phyloP scores from a whole-genome alignment of 805 yeast species.

The Jamesozyma hellenica region DNA sequence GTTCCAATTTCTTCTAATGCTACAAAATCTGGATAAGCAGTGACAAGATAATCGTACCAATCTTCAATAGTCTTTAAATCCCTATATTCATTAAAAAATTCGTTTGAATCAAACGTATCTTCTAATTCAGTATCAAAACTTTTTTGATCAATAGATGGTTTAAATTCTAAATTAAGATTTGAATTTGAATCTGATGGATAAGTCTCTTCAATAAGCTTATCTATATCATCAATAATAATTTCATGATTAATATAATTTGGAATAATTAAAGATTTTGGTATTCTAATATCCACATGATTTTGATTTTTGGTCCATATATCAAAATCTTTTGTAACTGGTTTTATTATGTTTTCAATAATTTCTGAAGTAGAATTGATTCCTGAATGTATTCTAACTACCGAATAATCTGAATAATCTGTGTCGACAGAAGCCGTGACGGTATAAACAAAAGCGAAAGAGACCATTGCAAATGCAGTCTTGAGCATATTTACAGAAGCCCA shows the following conservation, averaged over 20 bases:
- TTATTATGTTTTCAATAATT: slow-evolving; percentile 7
- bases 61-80: slow-evolving; percentile 57
- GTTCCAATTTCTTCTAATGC: slow-evolving; percentile 58
- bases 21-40: slow-evolving; percentile 57
- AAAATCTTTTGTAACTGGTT: slow-evolving; percentile 11
- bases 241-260: slow-evolving; percentile 13
- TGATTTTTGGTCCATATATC: slow-evolving; percentile 43
- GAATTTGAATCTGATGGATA: slow-evolving; percentile 31
- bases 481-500: no score
- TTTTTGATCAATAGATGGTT: slow-evolving; percentile 2
- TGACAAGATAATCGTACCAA: slow-evolving; percentile 56
- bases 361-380: slow-evolving; percentile 1
- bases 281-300: slow-evolving; percentile 39
- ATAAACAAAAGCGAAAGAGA: no score
- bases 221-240: slow-evolving; percentile 46
- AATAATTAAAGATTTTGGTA: slow-evolving; percentile 13
- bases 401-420: slow-evolving; percentile 14
- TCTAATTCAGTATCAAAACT: slow-evolving; percentile 7
- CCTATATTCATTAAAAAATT: slow-evolving; percentile 64
- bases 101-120: slow-evolving; percentile 24
- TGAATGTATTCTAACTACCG: slow-evolving; percentile 17
- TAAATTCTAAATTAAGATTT: not conserved
- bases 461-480: no score
- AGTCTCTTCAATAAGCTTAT: slow-evolving; percentile 47
- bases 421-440: no score